Evolutionary conservation across 352 stramenopile species (phyloP).

Genomic region (Globisporangium uncinulatum): DNA sequence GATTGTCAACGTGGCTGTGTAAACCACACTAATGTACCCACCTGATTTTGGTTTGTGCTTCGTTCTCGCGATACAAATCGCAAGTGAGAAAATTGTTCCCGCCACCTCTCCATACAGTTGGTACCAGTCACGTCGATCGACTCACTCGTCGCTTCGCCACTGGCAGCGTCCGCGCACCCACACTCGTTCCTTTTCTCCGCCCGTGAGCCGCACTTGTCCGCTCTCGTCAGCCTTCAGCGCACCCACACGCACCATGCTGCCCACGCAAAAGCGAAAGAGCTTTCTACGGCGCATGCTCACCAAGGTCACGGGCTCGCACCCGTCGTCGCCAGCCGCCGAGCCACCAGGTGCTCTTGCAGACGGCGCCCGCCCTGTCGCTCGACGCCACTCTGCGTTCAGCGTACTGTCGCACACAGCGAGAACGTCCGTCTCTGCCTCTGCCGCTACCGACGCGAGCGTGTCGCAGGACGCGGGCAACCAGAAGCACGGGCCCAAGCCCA

Average conservation of each 20-base stretch:
- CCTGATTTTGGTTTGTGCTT: background rate
- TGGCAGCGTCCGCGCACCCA: background rate
- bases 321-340: background rate
- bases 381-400: background rate
- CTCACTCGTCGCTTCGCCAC: background rate
- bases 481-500: background rate
- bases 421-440: background rate
- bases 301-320: background rate
- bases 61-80: background rate
- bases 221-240: background rate
- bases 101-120: background rate
- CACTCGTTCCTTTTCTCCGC: too few relatives aligned
- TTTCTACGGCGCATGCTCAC: slow-evolving; percentile 1
- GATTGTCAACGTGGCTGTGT: background rate
- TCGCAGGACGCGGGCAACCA: background rate
- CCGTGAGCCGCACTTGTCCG: too few relatives aligned
- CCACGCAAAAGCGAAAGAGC: slow-evolving; percentile 1
- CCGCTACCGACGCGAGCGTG: background rate
- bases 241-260: background rate
- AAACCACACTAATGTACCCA: background rate
- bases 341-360: background rate
- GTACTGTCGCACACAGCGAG: background rate
- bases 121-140: background rate
- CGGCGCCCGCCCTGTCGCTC: background rate
- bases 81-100: background rate